These are phyloP conservation scores for Ilyonectria sp. DNA, from an alignment of 2,329 filamentous ascomycete species.

Conservation along the genomic window DNA sequence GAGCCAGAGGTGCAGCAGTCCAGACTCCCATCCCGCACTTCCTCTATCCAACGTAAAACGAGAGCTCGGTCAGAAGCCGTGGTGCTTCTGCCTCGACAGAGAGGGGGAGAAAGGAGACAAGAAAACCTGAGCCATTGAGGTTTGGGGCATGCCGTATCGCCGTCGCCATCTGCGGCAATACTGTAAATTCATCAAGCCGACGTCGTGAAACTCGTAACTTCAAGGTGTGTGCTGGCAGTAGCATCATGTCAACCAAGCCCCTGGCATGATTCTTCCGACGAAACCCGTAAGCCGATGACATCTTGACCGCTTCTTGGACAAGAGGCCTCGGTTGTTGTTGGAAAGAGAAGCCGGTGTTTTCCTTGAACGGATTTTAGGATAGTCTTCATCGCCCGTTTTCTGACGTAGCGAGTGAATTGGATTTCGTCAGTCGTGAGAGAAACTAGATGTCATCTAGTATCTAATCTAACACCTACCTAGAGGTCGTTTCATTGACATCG, in stretches of 20 bases:
- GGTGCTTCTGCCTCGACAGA: neutral
- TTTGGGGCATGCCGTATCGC: neutral
- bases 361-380: neutral
- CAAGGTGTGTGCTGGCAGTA: too few species aligned
- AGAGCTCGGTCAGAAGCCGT: constrained; percentile 27
- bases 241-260: neutral
- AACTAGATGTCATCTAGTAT: neutral
- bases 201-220: neutral
- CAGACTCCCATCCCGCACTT: constrained; percentile 4
- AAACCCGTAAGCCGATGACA: neutral
- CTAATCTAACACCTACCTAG: neutral
- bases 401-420: neutral
- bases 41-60: constrained; percentile 4
- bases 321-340: neutral
- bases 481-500: neutral
- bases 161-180: constrained; percentile 10
- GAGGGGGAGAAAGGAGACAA: constrained; percentile 21
- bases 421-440: neutral
- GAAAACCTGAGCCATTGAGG: neutral
- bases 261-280: neutral
- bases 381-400: neutral
- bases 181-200: neutral
- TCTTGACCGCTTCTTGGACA: neutral
- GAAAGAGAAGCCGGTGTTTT: neutral
- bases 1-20: neutral